phyloP scores from a whole-genome alignment of 345 rosid species.

The Populus simonii region DNA sequence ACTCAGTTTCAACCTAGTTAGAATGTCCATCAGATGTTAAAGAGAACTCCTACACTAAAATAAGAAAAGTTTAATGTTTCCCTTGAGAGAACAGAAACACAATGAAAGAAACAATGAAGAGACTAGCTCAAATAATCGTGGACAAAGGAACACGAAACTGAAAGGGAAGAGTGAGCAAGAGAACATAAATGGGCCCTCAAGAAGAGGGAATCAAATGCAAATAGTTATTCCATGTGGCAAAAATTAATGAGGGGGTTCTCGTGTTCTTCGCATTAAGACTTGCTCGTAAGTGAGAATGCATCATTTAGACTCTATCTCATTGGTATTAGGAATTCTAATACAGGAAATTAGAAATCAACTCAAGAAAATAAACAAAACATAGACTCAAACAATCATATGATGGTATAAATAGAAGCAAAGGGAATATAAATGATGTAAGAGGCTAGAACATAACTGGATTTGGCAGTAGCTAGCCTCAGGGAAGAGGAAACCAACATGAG shows the following conservation, averaged over 20 bases:
- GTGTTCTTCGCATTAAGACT: background rate
- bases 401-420: background rate
- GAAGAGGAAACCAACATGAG: conserved; percentile 39
- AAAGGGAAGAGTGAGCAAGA: background rate
- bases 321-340: background rate
- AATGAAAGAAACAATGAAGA: background rate
- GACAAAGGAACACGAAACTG: background rate
- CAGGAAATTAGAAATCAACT: background rate
- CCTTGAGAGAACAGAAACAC: background rate
- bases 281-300: background rate
- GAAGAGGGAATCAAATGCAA: background rate
- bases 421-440: background rate
- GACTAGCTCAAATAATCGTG: background rate
- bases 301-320: background rate
- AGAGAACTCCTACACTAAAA: background rate
- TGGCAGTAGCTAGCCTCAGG: conserved; percentile 31
- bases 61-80: background rate
- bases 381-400: background rate
- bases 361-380: background rate
- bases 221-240: background rate
- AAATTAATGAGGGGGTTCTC: background rate
- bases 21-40: background rate
- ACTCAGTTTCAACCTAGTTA: background rate
- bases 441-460: conserved; percentile 25
- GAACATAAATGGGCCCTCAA: background rate